These are phyloP conservation scores for Wickerhamomyces pijperi DNA, from an alignment of 805 yeast genomes.

Conservation along the genomic window DNA sequence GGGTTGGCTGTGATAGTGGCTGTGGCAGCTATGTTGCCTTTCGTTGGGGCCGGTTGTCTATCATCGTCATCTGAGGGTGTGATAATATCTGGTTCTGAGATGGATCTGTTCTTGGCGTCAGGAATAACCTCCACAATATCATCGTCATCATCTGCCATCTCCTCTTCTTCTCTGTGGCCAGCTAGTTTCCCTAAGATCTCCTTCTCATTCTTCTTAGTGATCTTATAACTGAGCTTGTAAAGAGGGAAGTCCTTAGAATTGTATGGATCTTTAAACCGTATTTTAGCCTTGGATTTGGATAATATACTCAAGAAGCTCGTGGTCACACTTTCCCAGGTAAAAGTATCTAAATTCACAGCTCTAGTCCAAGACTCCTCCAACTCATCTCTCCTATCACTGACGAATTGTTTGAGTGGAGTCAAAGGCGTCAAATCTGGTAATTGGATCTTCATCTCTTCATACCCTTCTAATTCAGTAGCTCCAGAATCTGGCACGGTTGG, in stretches of 20 bases:
- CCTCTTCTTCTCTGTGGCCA: neutral
- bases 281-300: conserved; percentile 24
- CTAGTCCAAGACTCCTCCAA: conserved; percentile 6
- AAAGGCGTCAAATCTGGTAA: conserved; percentile 11
- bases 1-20: no score
- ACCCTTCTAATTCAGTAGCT: neutral
- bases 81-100: no score
- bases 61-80: neutral
- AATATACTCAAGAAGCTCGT: conserved; percentile 16
- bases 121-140: no score
- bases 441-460: neutral
- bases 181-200: no score
- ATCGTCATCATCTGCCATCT: no score
- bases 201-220: conserved; percentile 1
- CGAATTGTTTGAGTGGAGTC: conserved; percentile 8
- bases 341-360: conserved; percentile 8
- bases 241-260: conserved; percentile 35
- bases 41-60: no score
- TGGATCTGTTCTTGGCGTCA: no score
- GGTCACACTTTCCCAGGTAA: conserved; percentile 20
- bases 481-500: no score
- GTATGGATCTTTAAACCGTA: conserved; percentile 40
- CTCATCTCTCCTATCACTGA: conserved; percentile 2
- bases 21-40: no score
- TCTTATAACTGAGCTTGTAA: conserved; percentile 26